A percentile compares a stretch with the other conserved stretches of the same genome.
Conservation (phyloP, 441 rosid species). For the Croton setiger region DNA sequence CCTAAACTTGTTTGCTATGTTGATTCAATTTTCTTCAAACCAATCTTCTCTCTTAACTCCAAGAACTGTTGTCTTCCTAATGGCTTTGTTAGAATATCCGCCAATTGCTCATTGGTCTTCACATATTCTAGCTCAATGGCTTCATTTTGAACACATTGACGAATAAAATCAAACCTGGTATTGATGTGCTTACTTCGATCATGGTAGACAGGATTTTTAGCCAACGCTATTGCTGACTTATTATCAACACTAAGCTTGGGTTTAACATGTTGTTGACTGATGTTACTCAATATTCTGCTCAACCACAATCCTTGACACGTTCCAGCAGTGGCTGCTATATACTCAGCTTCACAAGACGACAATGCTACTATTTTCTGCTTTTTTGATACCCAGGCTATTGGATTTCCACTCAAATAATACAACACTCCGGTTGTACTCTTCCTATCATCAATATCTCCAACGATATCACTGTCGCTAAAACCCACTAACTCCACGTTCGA, state of each 20-base stretch:
- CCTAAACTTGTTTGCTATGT: not conserved
- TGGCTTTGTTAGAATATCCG: not conserved
- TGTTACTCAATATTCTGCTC: not conserved
- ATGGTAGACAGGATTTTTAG: not conserved
- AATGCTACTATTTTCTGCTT: slow-evolving; percentile 1
- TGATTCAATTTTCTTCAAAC: not conserved
- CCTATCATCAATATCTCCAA: not conserved
- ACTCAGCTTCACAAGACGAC: slow-evolving; percentile 1
- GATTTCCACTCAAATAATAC: not conserved
- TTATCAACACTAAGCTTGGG: not conserved
- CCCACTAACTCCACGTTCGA: not conserved
- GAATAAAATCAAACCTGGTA: not conserved
- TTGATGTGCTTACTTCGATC: not conserved
- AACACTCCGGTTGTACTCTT: too few species aligned
- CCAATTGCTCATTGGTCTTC: not conserved
- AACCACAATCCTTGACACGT: not conserved
- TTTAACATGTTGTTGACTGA: not conserved
- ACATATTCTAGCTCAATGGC: not conserved
- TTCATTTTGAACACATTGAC: not conserved
- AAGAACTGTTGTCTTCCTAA: not conserved
- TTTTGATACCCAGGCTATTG: not conserved
- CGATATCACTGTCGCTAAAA: not conserved
- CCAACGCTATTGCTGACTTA: too few species aligned
- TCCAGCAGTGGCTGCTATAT: not conserved
- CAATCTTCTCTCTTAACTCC: not conserved